Conservation (phyloP, 352 stramenopile species). For the Phytophthora quininea region DNA sequence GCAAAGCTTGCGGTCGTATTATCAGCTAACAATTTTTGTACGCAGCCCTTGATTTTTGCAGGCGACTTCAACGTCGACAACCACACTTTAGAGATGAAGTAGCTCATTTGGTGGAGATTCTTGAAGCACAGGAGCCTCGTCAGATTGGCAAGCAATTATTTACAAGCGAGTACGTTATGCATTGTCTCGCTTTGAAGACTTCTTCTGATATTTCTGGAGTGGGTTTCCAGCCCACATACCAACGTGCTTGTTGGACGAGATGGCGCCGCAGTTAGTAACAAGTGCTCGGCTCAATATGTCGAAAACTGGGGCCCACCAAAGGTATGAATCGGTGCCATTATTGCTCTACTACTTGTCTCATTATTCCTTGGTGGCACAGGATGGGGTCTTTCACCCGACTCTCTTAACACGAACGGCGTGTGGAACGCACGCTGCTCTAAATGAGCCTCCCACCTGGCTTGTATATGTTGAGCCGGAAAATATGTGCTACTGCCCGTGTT, state of each 20-base stretch:
- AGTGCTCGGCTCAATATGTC: constrained; percentile 70
- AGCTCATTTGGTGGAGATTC: constrained; percentile 57
- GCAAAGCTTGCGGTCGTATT: neutral
- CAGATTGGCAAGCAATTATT: constrained; percentile 65
- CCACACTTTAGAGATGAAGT: constrained; percentile 78
- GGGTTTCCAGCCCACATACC: constrained; percentile 54
- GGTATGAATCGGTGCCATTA: constrained; percentile 25
- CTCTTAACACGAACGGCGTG: constrained; percentile 62
- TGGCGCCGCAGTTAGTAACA: constrained; percentile 75
- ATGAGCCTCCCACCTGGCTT: constrained; percentile 22
- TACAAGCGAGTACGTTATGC: constrained; percentile 75
- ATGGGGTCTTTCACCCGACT: constrained; percentile 60
- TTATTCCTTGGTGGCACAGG: constrained; percentile 29
- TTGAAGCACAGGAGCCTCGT: constrained; percentile 50
- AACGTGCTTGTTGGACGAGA: constrained; percentile 85
- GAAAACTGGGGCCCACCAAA: constrained; percentile 70
- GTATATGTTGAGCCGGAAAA: constrained; percentile 47
- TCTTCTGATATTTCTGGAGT: no score
- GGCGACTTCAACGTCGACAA: constrained; percentile 90
- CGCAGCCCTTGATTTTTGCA: constrained; percentile 76
- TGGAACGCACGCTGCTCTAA: constrained; percentile 19
- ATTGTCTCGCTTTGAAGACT: no score
- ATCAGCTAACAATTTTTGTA: neutral
- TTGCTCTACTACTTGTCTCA: neutral
- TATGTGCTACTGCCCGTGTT: constrained; percentile 84